Percentiles rank a stretch among this genome's conserved stretches.
Evolutionary conservation across 176 grass and related monocot genomes (phyloP).

Genomic region (Musa beccarii): DNA sequence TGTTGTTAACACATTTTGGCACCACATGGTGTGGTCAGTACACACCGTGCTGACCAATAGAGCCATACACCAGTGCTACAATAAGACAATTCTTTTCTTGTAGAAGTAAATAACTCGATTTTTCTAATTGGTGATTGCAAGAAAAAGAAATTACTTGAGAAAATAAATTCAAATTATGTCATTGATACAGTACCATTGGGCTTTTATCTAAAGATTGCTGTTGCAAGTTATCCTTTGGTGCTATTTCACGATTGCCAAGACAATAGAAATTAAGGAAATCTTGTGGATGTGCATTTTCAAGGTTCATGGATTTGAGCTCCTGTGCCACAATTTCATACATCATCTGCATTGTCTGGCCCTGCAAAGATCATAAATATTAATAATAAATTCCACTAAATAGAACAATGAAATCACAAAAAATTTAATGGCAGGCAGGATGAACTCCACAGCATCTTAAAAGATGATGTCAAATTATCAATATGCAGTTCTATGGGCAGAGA

Average conservation of each 20-base stretch:
- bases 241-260: constrained; percentile 59
- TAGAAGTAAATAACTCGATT: not conserved
- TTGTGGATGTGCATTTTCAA: constrained; percentile 25
- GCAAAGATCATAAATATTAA: constrained; percentile 2
- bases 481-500: too few species aligned
- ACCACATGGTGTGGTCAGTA: not conserved
- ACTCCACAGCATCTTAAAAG: not conserved
- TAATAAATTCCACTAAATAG: not conserved
- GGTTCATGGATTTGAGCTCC: not conserved
- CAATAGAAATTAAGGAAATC: constrained; percentile 91
- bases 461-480: too few species aligned
- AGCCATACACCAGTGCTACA: not conserved
- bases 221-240: too few species aligned
- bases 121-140: not conserved
- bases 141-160: constrained; percentile 2
- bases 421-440: not conserved
- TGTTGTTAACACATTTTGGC: too few species aligned
- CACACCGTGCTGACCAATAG: not conserved
- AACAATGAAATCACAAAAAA: not conserved
- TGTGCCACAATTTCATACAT: constrained; percentile 54
- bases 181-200: not conserved
- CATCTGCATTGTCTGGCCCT: constrained; percentile 65
- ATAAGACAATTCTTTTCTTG: not conserved
- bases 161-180: not conserved
- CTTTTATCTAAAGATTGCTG: not conserved